These are phyloP conservation scores for Leishmania gerbilli DNA, from an alignment of 208 protist species.

Conservation along the genomic window DNA sequence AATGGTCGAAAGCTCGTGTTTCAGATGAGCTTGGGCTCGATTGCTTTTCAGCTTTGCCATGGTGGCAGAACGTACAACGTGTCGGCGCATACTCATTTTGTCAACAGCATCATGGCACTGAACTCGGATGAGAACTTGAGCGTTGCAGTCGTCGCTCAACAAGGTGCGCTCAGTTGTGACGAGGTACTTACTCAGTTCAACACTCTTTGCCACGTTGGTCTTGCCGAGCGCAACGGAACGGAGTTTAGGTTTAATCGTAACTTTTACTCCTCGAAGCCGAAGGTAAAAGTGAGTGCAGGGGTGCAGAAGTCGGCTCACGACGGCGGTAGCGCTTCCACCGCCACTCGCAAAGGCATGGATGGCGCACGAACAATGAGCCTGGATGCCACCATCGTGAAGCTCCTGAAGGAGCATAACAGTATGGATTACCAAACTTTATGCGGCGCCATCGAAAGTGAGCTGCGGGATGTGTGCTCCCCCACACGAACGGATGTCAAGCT, in stretches of 20 bases:
- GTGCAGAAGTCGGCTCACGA: conserved; percentile 27
- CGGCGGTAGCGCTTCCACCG: not conserved
- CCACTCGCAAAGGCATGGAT: conserved; percentile 23
- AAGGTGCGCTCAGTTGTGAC: conserved; percentile 23
- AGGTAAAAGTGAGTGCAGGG: conserved; percentile 32
- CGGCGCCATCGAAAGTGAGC: conserved; percentile 24
- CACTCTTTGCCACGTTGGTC: conserved; percentile 34
- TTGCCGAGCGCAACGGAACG: conserved; percentile 28
- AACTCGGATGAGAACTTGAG: conserved; percentile 37
- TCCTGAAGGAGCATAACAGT: conserved; percentile 66
- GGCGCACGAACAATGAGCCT: conserved; percentile 41
- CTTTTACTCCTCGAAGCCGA: conserved; percentile 35
- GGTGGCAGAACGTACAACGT: conserved; percentile 46
- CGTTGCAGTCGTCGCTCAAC: conserved; percentile 10
- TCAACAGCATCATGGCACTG: conserved; percentile 58
- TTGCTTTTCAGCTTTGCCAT: conserved; percentile 54
- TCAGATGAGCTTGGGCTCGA: conserved; percentile 62
- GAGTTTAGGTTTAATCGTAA: conserved; percentile 43
- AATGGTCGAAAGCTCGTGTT: conserved; percentile 77
- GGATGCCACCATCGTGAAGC: conserved; percentile 67
- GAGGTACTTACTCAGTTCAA: conserved; percentile 44
- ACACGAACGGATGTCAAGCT: conserved; percentile 60
- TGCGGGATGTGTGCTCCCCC: conserved; percentile 40
- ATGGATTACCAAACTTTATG: conserved; percentile 61
- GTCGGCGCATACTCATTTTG: conserved; percentile 69